Conservation (phyloP, 352 stramenopile species). For the Phytophthora quininea region DNA sequence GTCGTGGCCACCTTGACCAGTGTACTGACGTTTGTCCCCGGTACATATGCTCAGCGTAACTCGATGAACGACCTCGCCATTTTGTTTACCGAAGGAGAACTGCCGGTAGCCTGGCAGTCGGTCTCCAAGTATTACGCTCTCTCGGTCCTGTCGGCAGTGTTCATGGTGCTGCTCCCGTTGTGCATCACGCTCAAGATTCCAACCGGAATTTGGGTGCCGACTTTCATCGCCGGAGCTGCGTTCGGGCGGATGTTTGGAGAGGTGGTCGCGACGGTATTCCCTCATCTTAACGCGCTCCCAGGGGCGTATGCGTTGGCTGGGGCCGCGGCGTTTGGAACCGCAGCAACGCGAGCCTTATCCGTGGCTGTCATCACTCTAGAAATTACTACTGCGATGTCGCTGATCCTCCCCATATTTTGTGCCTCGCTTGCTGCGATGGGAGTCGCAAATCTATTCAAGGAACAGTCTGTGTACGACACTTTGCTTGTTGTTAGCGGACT, state of each 20-base stretch:
- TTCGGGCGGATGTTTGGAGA: slow-evolving; percentile 86
- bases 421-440: slow-evolving; percentile 71
- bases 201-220: slow-evolving; percentile 84
- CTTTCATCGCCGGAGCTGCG: slow-evolving; percentile 83
- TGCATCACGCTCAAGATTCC: slow-evolving; percentile 85
- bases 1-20: slow-evolving; percentile 67
- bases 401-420: slow-evolving; percentile 87
- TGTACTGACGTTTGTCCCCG: slow-evolving; percentile 74
- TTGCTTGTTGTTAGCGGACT: slow-evolving; percentile 72
- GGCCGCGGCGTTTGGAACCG: slow-evolving; percentile 71
- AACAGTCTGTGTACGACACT: slow-evolving; percentile 88
- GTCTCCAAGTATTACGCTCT: slow-evolving; percentile 81
- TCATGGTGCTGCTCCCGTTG: slow-evolving; percentile 72
- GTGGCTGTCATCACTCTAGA: slow-evolving; percentile 89
- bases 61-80: slow-evolving; percentile 66
- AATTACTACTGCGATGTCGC: slow-evolving; percentile 81
- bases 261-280: slow-evolving; percentile 41
- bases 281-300: slow-evolving; percentile 35
- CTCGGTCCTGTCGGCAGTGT: slow-evolving; percentile 48
- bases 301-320: slow-evolving; percentile 83
- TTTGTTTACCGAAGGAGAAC: slow-evolving; percentile 60
- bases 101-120: slow-evolving; percentile 50
- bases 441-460: slow-evolving; percentile 61
- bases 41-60: slow-evolving; percentile 59
- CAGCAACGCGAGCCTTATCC: slow-evolving; percentile 78